Conservation (phyloP, 306 rosid species). For the Astragalus membranaceus region DNA sequence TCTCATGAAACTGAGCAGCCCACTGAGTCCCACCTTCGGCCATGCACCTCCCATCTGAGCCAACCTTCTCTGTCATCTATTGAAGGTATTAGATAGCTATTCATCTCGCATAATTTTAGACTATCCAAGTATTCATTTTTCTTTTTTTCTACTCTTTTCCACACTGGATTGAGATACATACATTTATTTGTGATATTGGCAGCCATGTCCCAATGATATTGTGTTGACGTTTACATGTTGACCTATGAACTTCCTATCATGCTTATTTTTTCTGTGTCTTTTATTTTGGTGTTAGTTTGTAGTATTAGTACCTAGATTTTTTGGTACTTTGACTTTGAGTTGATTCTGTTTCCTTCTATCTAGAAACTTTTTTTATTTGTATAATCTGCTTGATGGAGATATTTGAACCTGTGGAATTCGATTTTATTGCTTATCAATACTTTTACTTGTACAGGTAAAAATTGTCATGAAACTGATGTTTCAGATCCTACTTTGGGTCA, state of each 20-base stretch:
- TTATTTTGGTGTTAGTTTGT: not conserved
- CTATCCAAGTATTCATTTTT: not conserved
- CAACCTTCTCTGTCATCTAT: constrained; percentile 32
- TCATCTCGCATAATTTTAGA: not conserved
- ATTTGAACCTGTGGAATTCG: not conserved
- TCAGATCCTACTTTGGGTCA: constrained; percentile 21
- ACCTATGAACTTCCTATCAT: not conserved
- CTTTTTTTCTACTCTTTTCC: not conserved
- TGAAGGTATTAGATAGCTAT: constrained; percentile 39
- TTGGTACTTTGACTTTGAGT: not conserved
- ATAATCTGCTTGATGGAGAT: not conserved
- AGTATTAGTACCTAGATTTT: not conserved
- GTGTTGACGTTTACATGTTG: constrained; percentile 2
- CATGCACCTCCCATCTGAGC: constrained; percentile 50
- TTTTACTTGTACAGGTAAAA: constrained; percentile 38
- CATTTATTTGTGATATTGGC: not conserved
- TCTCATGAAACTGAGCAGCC: constrained; percentile 30
- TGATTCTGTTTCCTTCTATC: not conserved
- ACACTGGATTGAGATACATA: not conserved
- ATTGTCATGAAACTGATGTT: constrained; percentile 24
- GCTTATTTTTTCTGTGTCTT: not conserved
- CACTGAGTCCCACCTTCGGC: constrained; percentile 39
- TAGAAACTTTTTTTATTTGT: not conserved
- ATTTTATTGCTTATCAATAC: not conserved
- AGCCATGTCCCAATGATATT: not conserved